A percentile compares a stretch with the other conserved stretches of the same genome.
phyloP scores from a whole-genome alignment of 306 rosid species.

The Sechiopsis laciniata region DNA sequence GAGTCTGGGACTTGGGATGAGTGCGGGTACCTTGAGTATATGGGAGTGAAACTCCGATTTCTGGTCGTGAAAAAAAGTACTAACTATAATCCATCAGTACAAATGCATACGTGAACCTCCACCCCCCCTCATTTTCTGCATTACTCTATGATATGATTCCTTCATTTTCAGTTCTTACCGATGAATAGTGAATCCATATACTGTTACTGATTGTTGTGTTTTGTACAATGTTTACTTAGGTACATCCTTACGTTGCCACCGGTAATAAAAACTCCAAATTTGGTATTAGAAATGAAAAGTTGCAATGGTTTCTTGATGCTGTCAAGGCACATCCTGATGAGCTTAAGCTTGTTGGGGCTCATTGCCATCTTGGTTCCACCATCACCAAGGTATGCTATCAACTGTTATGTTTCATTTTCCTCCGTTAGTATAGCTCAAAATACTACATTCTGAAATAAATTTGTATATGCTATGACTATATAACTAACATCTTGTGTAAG shows the following conservation, averaged over 20 bases:
- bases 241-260: constrained; percentile 91
- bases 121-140: neutral
- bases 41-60: too few relatives aligned
- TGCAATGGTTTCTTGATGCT: constrained; percentile 89
- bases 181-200: neutral
- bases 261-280: constrained; percentile 96
- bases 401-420: neutral
- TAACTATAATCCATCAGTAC: too few relatives aligned
- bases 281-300: constrained; percentile 90
- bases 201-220: neutral
- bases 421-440: neutral
- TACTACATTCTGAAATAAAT: neutral
- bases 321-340: constrained; percentile 75
- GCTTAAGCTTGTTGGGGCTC: constrained; percentile 90
- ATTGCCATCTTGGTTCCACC: constrained; percentile 97
- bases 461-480: neutral
- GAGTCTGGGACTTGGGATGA: too few relatives aligned
- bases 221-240: constrained; percentile 32
- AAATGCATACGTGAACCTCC: too few relatives aligned
- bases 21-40: too few relatives aligned
- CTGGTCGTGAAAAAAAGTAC: too few relatives aligned
- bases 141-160: neutral
- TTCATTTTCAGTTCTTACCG: neutral
- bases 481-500: neutral
- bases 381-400: constrained; percentile 64